These are phyloP conservation scores for Penicillium riverlandense DNA, from an alignment of 495 filamentous ascomycete genomes.

Conservation along the genomic window DNA sequence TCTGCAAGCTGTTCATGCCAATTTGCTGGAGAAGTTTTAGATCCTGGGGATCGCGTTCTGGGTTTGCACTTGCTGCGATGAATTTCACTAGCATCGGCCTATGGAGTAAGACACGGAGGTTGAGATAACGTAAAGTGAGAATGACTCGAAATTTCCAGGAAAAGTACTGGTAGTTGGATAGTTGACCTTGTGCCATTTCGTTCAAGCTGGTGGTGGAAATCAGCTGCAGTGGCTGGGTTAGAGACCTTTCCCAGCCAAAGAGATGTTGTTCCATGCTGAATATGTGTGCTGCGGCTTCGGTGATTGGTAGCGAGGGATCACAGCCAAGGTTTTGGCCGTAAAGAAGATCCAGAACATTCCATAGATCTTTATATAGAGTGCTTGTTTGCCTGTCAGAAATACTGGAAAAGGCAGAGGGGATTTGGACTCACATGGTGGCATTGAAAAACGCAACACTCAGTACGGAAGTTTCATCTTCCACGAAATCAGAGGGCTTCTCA, in stretches of 20 bases:
- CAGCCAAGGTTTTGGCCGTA: constrained; percentile 36
- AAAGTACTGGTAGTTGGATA: constrained; percentile 1
- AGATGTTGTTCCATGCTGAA: constrained; percentile 10
- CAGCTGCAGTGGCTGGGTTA: constrained; percentile 5
- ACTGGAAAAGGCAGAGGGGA: too few species aligned
- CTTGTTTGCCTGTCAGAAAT: not conserved
- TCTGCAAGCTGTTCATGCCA: constrained; percentile 28
- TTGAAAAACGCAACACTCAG: constrained; percentile 27
- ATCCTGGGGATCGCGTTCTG: constrained; percentile 18
- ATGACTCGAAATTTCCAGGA: constrained; percentile 23
- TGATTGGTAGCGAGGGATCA: constrained; percentile 5
- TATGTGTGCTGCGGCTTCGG: constrained; percentile 9
- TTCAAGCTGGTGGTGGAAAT: constrained; percentile 1
- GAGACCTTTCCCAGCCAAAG: constrained; percentile 11
- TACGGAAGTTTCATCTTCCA: constrained; percentile 6
- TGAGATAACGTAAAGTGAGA: constrained; percentile 27
- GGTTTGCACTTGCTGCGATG: constrained; percentile 18
- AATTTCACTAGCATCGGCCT: constrained; percentile 33
- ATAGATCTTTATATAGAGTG: constrained; percentile 16
- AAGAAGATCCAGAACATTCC: constrained; percentile 26
- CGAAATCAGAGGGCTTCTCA: constrained; percentile 6
- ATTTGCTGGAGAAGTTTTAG: constrained; percentile 20
- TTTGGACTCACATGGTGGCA: constrained; percentile 24
- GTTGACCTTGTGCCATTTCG: not conserved
- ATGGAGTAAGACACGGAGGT: constrained; percentile 30